Base-by-base conservation (phyloP, 345 rosid species). In the Rubroshorea leprosula region DNA sequence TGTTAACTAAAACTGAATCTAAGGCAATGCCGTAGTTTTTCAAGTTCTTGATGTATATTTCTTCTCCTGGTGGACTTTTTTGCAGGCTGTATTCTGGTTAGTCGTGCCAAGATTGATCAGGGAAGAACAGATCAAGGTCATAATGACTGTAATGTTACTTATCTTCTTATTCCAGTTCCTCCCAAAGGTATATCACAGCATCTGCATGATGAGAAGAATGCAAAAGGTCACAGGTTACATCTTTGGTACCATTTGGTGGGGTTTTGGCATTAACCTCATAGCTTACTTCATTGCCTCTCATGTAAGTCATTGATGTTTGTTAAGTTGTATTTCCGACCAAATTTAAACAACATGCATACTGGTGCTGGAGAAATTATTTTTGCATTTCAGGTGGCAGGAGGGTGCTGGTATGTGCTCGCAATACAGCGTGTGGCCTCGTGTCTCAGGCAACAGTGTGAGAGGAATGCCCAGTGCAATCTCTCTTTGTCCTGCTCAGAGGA, bases 211-310 rank as follows among this genome's bases (percentile, higher is more conserved):
- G 95, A 78, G 81, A 57, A 76, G 81, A 53, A 88, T 91, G 96
- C 78, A 74, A 23, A 88, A 88, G 69, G 98, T 84, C 64, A 91
- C 96, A 4, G 98, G 96, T 5, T 91, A 84, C 64, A 84, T 91
- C 47, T 91, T 91, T 39, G 98, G 98, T 26, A 79, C 98, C 49
- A 81, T 91, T 68, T 91, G 98, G 98, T 91, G 96, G 96, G 98
- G 96, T 20, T 91, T 91, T 54, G 88, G 79, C 73, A 81, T 91
- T 35, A 88, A 91, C 57, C 90, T 91, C 62, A 81, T 91, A 10
- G 98, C 96, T 38, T 91, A 91, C 75, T 78, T 91, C 73, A 85
- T 91, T 43, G 89, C 94, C 61, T 91, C 96, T 49, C 98, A 91
- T 27, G 98, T 91, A 67, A 71, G 81, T 66, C 29, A 17, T 8